Base-by-base conservation (phyloP, 106 monocot species). In the Triglochin maritima region DNA sequence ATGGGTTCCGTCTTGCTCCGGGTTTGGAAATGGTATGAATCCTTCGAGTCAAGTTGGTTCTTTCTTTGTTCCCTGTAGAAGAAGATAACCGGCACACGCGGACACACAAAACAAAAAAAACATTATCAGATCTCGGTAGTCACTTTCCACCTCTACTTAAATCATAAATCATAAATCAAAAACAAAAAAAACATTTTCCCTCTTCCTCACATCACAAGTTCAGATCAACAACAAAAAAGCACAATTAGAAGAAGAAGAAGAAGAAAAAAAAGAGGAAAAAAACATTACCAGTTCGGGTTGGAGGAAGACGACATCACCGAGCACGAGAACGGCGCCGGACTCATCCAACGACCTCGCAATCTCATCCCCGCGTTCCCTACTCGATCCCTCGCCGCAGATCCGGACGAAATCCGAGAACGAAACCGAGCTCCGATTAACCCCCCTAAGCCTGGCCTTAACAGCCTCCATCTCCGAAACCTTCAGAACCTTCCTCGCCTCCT, bases 231-330 rank as follows among this genome's bases (percentile, higher is more conserved):
- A 55, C 1, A 9, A 55, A 55, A 55, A 10, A 11, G 62, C 44
- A 44, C 29, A 29, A 29, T 29, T 29, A 29, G 29, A 29, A 53
- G 54, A 29, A 67, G 0, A 9, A 50, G 51, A 52, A 66, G 4
- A 52, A 4, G 52, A 53, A 44, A 17, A 55, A 16, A 55, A 56
- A 11, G 57, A 69, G 17, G 9, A 55, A 3, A 55, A 2, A 7
- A 12, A 4, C 4, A 57, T 50, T 66, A 66, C 69, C 69, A 53
- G 11, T 46, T 69, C 59, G 17, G 71, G 71, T 9, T 57, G 57
- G 71, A 71, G 59, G 60, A 71, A 71, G 48, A 71, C 71, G 71
- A 71, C 4, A 60, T 71, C 13, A 4, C 71, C 71, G 12, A 71
- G 48, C 8, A 71, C 71, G 14, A 71, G 47, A 2, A 71, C 71